Evolutionary conservation across 495 filamentous ascomycete genomes (phyloP).

Genomic region (Penicillium lagena): DNA sequence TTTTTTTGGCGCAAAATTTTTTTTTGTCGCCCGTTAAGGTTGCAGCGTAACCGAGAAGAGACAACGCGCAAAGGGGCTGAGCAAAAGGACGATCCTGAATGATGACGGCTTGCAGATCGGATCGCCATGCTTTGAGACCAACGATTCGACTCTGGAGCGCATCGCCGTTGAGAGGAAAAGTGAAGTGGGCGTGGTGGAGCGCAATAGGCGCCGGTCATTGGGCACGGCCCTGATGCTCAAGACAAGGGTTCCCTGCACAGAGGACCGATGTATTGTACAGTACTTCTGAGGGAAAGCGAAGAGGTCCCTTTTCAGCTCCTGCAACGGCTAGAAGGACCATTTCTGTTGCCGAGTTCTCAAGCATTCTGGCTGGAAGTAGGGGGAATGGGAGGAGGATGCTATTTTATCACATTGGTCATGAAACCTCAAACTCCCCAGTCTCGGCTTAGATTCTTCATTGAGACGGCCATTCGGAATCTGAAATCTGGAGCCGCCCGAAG

Average conservation of each 20-base stretch:
- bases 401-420: neutral
- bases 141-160: conserved; percentile 19
- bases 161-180: conserved; percentile 14
- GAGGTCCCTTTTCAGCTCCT: neutral
- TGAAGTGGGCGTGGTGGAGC: conserved; percentile 4
- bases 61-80: conserved; percentile 12
- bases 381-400: no score
- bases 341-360: no score
- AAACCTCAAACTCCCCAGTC: conserved; percentile 2
- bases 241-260: conserved; percentile 3
- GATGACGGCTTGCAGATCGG: conserved; percentile 33
- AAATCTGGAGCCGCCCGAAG: neutral
- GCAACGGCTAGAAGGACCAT: no score
- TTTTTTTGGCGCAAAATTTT: neutral
- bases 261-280: neutral
- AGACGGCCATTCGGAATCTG: neutral
- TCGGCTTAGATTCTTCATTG: conserved; percentile 13
- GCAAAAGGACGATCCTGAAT: conserved; percentile 18
- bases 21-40: conserved; percentile 1
- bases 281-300: neutral
- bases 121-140: conserved; percentile 30
- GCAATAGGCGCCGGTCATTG: neutral
- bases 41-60: conserved; percentile 10
- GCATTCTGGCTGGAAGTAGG: no score
- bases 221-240: neutral